Evolutionary conservation across 2,329 filamentous ascomycete species (phyloP), one percentile per base, ranked within the genome.

Genomic region (Colletotrichum sp.): DNA sequence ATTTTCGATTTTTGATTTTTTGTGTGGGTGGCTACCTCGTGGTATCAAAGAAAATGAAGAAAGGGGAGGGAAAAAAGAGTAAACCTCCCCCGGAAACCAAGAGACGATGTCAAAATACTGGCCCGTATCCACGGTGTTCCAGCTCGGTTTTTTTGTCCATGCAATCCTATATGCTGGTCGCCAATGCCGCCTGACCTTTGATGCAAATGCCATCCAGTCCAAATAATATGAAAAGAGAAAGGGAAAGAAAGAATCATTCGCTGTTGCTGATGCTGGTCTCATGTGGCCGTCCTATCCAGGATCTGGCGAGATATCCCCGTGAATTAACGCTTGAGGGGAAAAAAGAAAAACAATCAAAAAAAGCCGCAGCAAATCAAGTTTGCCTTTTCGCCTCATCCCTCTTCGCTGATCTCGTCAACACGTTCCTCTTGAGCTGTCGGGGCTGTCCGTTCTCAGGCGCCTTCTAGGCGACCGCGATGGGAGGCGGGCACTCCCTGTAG

Each of bases 401-500:
- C 26, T 69, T 69, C 28, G 59, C 57, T 59, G 39, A 59, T 55
- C 59, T 72, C 52, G 55, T 72, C 24, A 63, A 72, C 44, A n/a
- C 55, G n/a, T 57, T 63, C 62, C 59, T 55, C 39, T 67, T 26
- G 30, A 63, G 30, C 32, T 59, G 70, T 59, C 13, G 24, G 12
- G 32, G n/a, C 6, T 44, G 44, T 34, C 64, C 34, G 13, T 21
- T 30, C 39, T 68, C 24, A 39, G 44, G 63, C 64, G 21, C 64
- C 30, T 49, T 49, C 69, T 77, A 78, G n/a, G 72, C 75, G 52
- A 77, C 76, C 36, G 75, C 72, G 32, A 78, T 81, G 36, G 79
- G 79, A 6, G 78, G 84, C 71, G 81, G 84, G 81, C 82, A 86
- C 82, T 88, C 86, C 78, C 83, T 83, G 79, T 91, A 89, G 60